phyloP scores from a whole-genome alignment of 1,284 basidiomycete genomes.

The Fomitopsis schrenkii region DNA sequence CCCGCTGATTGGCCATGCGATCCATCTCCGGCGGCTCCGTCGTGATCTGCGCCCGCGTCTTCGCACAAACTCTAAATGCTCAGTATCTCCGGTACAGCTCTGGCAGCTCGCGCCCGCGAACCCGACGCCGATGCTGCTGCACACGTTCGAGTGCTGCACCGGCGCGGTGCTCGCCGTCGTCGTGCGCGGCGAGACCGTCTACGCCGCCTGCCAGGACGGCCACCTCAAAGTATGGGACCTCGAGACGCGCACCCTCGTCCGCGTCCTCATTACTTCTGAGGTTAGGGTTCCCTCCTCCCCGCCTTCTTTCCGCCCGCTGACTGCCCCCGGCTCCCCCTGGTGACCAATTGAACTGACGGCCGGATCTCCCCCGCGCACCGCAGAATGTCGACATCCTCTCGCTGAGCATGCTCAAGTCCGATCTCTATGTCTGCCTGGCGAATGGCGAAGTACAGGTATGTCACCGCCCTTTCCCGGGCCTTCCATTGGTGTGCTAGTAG shows the following conservation, averaged over 20 bases:
- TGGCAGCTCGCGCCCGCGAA: constrained; percentile 57
- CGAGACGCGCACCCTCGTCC: constrained; percentile 82
- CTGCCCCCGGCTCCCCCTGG: not conserved
- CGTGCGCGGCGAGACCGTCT: constrained; percentile 76
- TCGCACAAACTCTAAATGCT: not conserved
- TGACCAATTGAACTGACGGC: not conserved
- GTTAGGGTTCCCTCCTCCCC: constrained; percentile 36
- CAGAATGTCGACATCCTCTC: constrained; percentile 78
- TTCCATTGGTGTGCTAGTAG: not conserved
- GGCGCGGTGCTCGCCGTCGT: constrained; percentile 81
- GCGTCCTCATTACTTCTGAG: constrained; percentile 84
- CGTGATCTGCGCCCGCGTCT: not conserved
- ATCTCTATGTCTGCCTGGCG: constrained; percentile 81
- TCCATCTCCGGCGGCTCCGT: not conserved
- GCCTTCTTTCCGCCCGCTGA: not conserved
- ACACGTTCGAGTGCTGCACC: constrained; percentile 61
- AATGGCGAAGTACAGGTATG: constrained; percentile 75
- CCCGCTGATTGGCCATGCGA: not conserved
- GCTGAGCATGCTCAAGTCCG: constrained; percentile 68
- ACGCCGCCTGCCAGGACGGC: constrained; percentile 92
- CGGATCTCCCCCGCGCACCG: not conserved
- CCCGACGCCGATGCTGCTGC: constrained; percentile 37
- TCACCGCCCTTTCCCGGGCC: not conserved
- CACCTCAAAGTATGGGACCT: constrained; percentile 91
- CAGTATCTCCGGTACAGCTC: constrained; percentile 42